A percentile compares a stretch with the other conserved stretches of the same genome.
Evolutionary conservation across 768 basidiomycete species (phyloP).

Genomic region (Russula vinacea): DNA sequence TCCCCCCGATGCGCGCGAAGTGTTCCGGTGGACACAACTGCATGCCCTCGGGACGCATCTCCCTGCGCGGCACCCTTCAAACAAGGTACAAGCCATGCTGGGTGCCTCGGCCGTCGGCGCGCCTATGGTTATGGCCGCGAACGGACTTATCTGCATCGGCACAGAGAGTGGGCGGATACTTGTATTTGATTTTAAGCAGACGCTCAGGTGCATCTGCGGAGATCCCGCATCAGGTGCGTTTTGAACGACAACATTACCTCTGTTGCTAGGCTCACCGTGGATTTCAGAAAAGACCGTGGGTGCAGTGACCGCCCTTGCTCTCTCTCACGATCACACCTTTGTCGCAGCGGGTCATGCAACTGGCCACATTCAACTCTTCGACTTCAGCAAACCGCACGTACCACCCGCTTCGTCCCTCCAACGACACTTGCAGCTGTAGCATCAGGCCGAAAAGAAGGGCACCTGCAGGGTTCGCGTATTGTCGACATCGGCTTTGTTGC

Average conservation of each 20-base stretch:
- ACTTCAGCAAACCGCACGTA: constrained; percentile 63
- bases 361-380: constrained; percentile 84
- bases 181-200: constrained; percentile 91
- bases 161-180: constrained; percentile 73
- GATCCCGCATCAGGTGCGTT: constrained; percentile 56
- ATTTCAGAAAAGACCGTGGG: constrained; percentile 57
- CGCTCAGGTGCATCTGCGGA: constrained; percentile 75
- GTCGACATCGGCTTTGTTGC: constrained; percentile 83
- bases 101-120: constrained; percentile 56
- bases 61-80: constrained; percentile 45
- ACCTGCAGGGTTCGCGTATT: constrained; percentile 76
- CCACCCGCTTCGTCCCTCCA: constrained; percentile 69
- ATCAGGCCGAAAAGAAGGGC: constrained; percentile 82
- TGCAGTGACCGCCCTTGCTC: constrained; percentile 80
- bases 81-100: constrained; percentile 61
- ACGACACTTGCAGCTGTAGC: constrained; percentile 63
- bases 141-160: constrained; percentile 87
- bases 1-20: constrained; percentile 44
- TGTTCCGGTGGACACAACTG: constrained; percentile 75
- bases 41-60: constrained; percentile 56
- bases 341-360: constrained; percentile 82
- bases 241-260: not conserved
- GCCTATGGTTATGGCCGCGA: constrained; percentile 80
- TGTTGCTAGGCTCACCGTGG: constrained; percentile 28
- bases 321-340: constrained; percentile 93